A percentile compares a stretch with the other conserved stretches of the same genome.
These are phyloP conservation scores for Botrytis hyacinthi DNA, from an alignment of 2,329 filamentous ascomycete genomes.

Conservation along the genomic window DNA sequence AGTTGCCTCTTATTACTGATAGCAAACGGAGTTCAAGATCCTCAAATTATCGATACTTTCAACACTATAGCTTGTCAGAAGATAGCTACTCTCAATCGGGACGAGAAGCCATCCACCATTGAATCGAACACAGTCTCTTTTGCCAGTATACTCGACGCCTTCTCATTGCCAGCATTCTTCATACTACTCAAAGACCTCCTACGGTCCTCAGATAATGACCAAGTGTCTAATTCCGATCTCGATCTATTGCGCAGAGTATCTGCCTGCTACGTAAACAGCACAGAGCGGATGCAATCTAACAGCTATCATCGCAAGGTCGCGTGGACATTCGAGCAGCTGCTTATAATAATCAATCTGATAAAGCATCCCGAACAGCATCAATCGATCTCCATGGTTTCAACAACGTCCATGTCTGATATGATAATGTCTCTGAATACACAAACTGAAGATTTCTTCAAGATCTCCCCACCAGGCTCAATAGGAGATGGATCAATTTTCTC, in stretches of 20 bases:
- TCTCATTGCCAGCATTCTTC: conserved; percentile 4
- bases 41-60: not conserved
- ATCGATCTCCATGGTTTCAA: not conserved
- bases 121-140: not conserved
- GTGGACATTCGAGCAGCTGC: conserved; percentile 16
- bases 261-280: conserved; percentile 14
- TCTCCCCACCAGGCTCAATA: not conserved
- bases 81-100: not conserved
- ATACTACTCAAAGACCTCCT: not conserved
- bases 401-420: not conserved
- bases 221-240: not conserved
- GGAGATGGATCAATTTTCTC: not conserved
- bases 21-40: not conserved
- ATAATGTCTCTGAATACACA: not conserved
- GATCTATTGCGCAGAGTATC: conserved; percentile 14
- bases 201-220: not conserved
- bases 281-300: conserved; percentile 20
- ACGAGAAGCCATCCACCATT: not conserved
- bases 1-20: conserved; percentile 11
- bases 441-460: not conserved
- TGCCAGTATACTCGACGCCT: conserved; percentile 6
- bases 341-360: not conserved
- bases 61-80: not conserved
- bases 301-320: conserved; percentile 20
- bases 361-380: not conserved